phyloP scores from a whole-genome alignment of 805 yeast species.

The Cyberlindnera euphorbiiphila region DNA sequence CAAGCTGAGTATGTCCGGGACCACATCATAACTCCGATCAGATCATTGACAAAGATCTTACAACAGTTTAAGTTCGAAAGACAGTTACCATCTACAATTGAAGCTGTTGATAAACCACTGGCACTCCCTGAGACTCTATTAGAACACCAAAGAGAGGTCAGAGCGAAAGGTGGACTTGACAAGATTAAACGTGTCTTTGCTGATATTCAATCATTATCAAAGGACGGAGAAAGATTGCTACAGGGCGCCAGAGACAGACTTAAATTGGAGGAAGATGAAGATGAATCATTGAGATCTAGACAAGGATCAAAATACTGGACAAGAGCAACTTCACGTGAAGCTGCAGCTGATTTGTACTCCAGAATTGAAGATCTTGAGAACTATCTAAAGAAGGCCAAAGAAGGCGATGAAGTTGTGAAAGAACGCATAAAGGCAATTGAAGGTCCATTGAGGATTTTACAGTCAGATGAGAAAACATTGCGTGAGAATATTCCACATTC shows the following conservation, averaged over 20 bases:
- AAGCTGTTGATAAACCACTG: conserved; percentile 50
- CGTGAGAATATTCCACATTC: conserved; percentile 30
- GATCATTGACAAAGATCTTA: conserved; percentile 42
- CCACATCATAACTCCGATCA: conserved; percentile 45
- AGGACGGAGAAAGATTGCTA: conserved; percentile 39
- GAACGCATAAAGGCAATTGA: conserved; percentile 46
- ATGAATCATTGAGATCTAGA: conserved; percentile 43
- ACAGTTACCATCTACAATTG: conserved; percentile 60
- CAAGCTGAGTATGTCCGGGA: conserved; percentile 48
- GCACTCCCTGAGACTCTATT: conserved; percentile 55
- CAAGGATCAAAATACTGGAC: conserved; percentile 57
- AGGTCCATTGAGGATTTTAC: conserved; percentile 40
- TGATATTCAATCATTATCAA: conserved; percentile 43
- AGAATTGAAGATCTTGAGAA: conserved; percentile 42
- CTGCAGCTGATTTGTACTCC: conserved; percentile 36
- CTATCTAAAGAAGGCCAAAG: conserved; percentile 53
- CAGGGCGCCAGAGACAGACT: conserved; percentile 45
- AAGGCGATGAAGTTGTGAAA: conserved; percentile 55
- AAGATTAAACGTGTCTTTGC: conserved; percentile 38
- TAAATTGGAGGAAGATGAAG: conserved; percentile 50
- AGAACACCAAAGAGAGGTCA: conserved; percentile 51
- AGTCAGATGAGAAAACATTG: conserved; percentile 32
- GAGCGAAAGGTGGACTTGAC: conserved; percentile 47
- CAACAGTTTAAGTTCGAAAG: conserved; percentile 42
- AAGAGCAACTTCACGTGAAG: conserved; percentile 42